Conservation (phyloP, 192 early-diverging fungal species). For the Spinellus fusiger region DNA sequence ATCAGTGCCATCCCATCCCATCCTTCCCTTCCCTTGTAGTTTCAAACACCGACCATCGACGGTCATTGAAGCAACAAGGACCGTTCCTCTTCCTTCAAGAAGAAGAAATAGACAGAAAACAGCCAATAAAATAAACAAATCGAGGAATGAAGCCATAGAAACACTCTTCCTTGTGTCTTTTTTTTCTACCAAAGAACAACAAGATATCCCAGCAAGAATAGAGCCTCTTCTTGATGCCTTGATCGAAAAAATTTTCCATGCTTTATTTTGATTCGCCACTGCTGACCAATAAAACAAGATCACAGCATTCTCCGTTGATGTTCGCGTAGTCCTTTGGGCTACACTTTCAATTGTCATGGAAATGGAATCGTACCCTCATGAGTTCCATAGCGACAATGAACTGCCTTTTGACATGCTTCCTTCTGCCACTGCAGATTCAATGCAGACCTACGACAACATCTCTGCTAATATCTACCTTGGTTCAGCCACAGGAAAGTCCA, state of each 20-base stretch:
- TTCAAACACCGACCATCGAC: too few relatives aligned
- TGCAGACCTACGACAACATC: constrained; percentile 60
- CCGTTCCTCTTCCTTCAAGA: too few relatives aligned
- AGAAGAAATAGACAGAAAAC: too few relatives aligned
- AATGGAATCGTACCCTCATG: neutral
- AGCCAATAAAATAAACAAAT: too few relatives aligned
- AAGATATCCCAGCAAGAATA: too few relatives aligned
- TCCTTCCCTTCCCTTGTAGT: too few relatives aligned
- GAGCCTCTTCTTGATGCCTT: too few relatives aligned
- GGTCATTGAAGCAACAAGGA: too few relatives aligned
- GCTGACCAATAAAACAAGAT: neutral
- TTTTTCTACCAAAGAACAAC: too few relatives aligned
- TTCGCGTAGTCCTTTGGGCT: neutral
- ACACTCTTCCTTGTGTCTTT: too few relatives aligned
- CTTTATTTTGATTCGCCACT: neutral
- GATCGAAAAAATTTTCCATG: neutral
- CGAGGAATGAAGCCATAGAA: too few relatives aligned
- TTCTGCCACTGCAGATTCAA: constrained; percentile 44
- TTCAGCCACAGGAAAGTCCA: constrained; percentile 60
- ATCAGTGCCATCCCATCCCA: too few relatives aligned
- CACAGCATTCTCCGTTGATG: neutral
- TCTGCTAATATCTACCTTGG: constrained; percentile 65
- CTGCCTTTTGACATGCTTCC: constrained; percentile 14
- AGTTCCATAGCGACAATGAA: neutral
- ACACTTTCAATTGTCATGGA: neutral